Percentiles rank a stretch among this genome's conserved stretches.
phyloP scores from a whole-genome alignment of 768 basidiomycete species.

The Serendipita vermifera region DNA sequence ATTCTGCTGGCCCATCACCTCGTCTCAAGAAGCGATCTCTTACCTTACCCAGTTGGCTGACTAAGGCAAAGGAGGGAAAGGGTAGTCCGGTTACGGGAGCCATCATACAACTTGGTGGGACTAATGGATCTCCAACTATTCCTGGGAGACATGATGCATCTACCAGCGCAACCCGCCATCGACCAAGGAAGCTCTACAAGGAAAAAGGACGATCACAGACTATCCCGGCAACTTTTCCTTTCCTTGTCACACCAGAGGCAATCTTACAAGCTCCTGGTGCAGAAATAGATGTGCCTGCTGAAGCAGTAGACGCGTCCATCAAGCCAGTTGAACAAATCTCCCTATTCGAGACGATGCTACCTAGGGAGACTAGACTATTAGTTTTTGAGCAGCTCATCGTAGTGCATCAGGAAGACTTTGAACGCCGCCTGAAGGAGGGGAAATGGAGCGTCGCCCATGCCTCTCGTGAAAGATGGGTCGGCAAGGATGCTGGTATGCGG shows the following conservation, averaged over 20 bases:
- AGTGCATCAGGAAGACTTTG: conserved; percentile 47
- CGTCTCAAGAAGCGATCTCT: no score
- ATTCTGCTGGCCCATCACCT: no score
- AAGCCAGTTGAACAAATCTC: neutral
- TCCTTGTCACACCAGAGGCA: neutral
- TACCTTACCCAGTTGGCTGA: no score
- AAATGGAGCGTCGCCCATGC: conserved; percentile 54
- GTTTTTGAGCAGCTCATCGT: conserved; percentile 44
- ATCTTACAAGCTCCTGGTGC: neutral
- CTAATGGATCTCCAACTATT: no score
- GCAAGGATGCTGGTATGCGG: conserved; percentile 55
- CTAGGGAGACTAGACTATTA: conserved; percentile 54
- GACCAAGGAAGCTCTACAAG: neutral
- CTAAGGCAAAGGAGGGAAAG: no score
- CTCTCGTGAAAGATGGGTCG: conserved; percentile 48
- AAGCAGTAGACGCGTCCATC: neutral
- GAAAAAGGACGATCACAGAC: neutral
- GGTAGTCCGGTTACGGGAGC: no score
- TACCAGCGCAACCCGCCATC: no score
- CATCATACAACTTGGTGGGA: no score
- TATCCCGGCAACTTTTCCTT: neutral
- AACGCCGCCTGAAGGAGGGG: conserved; percentile 30
- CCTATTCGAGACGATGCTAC: conserved; percentile 51
- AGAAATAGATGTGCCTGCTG: neutral
- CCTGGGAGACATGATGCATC: no score